These are phyloP conservation scores for Epichloe festucae DNA, from an alignment of 2,329 filamentous ascomycete species.

Conservation along the genomic window DNA sequence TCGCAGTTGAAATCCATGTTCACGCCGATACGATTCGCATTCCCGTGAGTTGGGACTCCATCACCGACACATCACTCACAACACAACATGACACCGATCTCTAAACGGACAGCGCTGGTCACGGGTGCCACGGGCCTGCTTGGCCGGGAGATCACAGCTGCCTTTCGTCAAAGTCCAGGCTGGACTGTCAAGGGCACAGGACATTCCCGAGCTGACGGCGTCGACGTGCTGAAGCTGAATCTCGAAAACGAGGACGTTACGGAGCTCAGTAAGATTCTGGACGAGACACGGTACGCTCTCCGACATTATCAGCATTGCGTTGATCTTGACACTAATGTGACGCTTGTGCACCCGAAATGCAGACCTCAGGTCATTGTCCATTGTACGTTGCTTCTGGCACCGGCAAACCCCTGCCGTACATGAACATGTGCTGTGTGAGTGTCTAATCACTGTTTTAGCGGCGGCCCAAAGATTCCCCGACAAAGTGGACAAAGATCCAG, in stretches of 20 bases:
- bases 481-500: conserved; percentile 68
- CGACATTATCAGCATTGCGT: not conserved
- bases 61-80: not conserved
- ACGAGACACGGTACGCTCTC: conserved; percentile 38
- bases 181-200: conserved; percentile 67
- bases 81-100: not conserved
- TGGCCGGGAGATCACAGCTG: conserved; percentile 62
- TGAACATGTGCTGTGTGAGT: not conserved
- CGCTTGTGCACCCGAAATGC: not conserved
- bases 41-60: not conserved
- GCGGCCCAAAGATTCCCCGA: conserved; percentile 84
- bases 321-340: not conserved
- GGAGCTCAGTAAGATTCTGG: conserved; percentile 37
- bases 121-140: conserved; percentile 79
- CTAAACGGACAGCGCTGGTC: conserved; percentile 46
- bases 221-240: conserved; percentile 50
- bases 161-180: conserved; percentile 41
- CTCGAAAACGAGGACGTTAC: conserved; percentile 24
- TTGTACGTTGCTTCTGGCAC: conserved; percentile 35
- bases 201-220: conserved; percentile 58
- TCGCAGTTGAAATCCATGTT: no score
- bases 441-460: conserved; percentile 31
- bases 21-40: not conserved
- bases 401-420: not conserved
- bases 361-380: conserved; percentile 71